Percentiles rank a stretch among this genome's conserved stretches.
These are phyloP conservation scores for Dysphania ambrosioides DNA, from an alignment of 148 eudicot genomes.

Conservation along the genomic window DNA sequence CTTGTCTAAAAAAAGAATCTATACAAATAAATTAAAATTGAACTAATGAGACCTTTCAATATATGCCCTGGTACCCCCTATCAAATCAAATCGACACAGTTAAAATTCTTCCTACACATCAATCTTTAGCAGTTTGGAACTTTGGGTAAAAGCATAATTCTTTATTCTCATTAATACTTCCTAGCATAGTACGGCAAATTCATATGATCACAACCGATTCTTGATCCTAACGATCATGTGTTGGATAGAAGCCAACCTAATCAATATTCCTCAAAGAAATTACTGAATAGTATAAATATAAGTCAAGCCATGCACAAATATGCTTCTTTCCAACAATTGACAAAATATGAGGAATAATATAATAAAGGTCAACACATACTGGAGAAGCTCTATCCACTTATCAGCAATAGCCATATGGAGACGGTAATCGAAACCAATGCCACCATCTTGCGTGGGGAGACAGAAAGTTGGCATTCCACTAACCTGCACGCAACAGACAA, in stretches of 20 bases:
- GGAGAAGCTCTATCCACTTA: conserved; percentile 96
- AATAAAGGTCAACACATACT: conserved; percentile 45
- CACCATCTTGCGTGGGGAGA: conserved; percentile 85
- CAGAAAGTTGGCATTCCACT: conserved; percentile 99
- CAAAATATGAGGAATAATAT: not conserved
- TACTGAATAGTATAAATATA: not conserved
- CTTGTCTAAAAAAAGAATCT: too few relatives aligned
- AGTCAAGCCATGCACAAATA: not conserved
- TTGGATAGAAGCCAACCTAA: not conserved
- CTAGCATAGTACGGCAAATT: too few relatives aligned
- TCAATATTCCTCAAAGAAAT: not conserved
- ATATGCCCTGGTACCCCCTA: not conserved
- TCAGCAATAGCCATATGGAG: conserved; percentile 98
- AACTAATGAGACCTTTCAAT: not conserved
- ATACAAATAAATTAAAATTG: not conserved
- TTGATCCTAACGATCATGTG: not conserved
- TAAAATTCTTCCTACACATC: not conserved
- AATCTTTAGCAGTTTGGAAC: not conserved
- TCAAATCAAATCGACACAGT: not conserved
- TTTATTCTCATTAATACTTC: not conserved
- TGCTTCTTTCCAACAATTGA: not conserved
- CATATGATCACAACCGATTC: not conserved
- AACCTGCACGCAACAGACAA: conserved; percentile 50
- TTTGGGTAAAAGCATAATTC: not conserved
- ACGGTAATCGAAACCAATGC: conserved; percentile 94